These are phyloP conservation scores for Drosera capensis DNA, from an alignment of 148 eudicot genomes.

Conservation along the genomic window DNA sequence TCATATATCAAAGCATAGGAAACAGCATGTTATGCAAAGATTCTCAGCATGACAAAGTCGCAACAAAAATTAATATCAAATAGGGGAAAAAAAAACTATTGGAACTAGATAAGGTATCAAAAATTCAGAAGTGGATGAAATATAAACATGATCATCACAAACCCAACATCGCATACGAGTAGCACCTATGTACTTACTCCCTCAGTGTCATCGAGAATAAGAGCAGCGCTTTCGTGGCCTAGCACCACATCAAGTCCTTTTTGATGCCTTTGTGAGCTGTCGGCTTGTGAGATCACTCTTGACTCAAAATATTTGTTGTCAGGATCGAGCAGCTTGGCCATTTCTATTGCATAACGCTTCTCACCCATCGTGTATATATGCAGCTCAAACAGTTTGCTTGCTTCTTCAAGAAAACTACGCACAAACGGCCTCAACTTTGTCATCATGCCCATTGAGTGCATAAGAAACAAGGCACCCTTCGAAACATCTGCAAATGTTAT, in stretches of 20 bases:
- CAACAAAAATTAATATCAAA: no score
- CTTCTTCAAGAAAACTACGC: slow-evolving; percentile 67
- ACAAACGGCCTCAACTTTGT: slow-evolving; percentile 93
- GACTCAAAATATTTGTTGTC: slow-evolving; percentile 36
- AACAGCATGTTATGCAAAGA: no score
- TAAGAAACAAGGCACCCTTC: slow-evolving; percentile 51
- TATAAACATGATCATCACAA: no score
- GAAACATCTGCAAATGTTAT: slow-evolving; percentile 31
- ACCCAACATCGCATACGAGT: neutral
- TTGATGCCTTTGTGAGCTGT: slow-evolving; percentile 63
- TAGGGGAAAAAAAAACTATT: no score
- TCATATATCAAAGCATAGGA: no score
- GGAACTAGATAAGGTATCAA: no score
- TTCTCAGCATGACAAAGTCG: no score
- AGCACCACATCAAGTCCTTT: slow-evolving; percentile 88
- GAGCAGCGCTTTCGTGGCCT: slow-evolving; percentile 73
- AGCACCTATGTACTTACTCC: slow-evolving; percentile 22
- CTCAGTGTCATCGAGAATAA: slow-evolving; percentile 93
- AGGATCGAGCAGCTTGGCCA: slow-evolving; percentile 77
- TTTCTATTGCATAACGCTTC: slow-evolving; percentile 59
- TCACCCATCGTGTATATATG: slow-evolving; percentile 97
- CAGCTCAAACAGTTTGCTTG: slow-evolving; percentile 72
- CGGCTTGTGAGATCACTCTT: slow-evolving; percentile 70
- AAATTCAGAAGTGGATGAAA: no score
- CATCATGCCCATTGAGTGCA: slow-evolving; percentile 67